Evolutionary conservation across 768 basidiomycete species (phyloP).

Genomic region (Xerocomellus intermedius): DNA sequence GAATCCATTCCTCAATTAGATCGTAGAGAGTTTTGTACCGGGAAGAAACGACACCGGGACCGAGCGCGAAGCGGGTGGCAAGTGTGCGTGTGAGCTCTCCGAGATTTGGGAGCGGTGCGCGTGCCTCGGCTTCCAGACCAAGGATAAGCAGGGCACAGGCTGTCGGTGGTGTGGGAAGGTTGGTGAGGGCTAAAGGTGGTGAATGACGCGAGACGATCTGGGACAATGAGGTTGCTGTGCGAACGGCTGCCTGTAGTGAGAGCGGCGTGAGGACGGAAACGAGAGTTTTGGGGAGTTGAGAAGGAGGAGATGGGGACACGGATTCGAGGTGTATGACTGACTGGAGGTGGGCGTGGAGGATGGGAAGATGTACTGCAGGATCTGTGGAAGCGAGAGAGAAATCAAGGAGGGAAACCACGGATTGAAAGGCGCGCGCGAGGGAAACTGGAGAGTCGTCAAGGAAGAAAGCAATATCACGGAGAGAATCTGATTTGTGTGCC

Average conservation of each 20-base stretch:
- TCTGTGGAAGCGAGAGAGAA: conserved; percentile 54
- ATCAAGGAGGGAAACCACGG: conserved; percentile 51
- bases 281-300: conserved; percentile 34
- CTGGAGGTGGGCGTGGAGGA: conserved; percentile 53
- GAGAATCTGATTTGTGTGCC: conserved; percentile 61
- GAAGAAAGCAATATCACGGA: conserved; percentile 67
- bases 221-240: conserved; percentile 46
- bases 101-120: conserved; percentile 50
- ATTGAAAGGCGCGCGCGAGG: conserved; percentile 55
- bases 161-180: conserved; percentile 43
- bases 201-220: conserved; percentile 40
- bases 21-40: conserved; percentile 70
- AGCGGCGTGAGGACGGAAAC: conserved; percentile 38
- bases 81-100: conserved; percentile 58
- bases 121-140: conserved; percentile 65
- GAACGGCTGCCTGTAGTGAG: conserved; percentile 39
- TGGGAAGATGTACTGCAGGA: conserved; percentile 57
- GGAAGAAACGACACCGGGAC: conserved; percentile 57
- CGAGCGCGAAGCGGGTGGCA: conserved; percentile 48
- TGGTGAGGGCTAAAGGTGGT: conserved; percentile 40
- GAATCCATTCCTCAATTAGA: conserved; percentile 54
- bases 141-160: conserved; percentile 72
- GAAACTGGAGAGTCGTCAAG: conserved; percentile 51
- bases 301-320: conserved; percentile 22
- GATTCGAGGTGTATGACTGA: conserved; percentile 35